Base-by-base conservation (phyloP, 2,329 filamentous ascomycete genomes). In the Aspergillus sclerotialis region DNA sequence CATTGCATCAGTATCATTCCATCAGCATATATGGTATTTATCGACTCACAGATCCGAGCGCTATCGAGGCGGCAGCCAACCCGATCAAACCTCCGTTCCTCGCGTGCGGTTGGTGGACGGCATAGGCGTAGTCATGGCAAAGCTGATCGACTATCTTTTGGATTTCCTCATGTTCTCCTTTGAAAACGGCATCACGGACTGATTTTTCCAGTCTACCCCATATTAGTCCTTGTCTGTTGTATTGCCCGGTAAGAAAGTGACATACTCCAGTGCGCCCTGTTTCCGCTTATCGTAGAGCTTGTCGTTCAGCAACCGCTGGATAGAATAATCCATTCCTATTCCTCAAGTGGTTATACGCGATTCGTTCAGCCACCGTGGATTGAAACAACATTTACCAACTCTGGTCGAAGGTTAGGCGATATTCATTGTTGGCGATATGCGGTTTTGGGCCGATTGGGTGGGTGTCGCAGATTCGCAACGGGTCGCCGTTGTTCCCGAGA, bases 201-300 rank as follows among this genome's bases (percentile, higher is more conserved):
- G 87, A 76, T 47, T 82, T 83, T 65, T 98, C 92, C 48, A 98
- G 81, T 50, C 88, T 94, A 26, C 32, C 23, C 28, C 35, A 32
- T 37, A 14, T 33, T 33, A 33, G 31, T 23, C 18, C 18, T 11
- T 24, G 11, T 11, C 19, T 14, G 19, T 12, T 14, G 7, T 19
- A 13, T 15, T 11, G 16, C 13, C 12, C 5, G 13, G 16, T 27
- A 15, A 25, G 30, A 26, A 24, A 38, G 32, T 40, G 33, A 32
- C 83, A 55, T 80, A 94, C 88, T 98, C 92, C 38, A 98, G 77
- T 51, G 93, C 92, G 45, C 92, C 92, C 55, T 88, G 82, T 66
- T 98, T 98, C 59, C 93, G 80, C 72, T 93, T 94, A 60, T 98
- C 92, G 63, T 98, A 98, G 58, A 96, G 82, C 76, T 95, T 98